These are phyloP conservation scores for Ustilago nuda DNA, from an alignment of 1,284 basidiomycete species.

Conservation along the genomic window DNA sequence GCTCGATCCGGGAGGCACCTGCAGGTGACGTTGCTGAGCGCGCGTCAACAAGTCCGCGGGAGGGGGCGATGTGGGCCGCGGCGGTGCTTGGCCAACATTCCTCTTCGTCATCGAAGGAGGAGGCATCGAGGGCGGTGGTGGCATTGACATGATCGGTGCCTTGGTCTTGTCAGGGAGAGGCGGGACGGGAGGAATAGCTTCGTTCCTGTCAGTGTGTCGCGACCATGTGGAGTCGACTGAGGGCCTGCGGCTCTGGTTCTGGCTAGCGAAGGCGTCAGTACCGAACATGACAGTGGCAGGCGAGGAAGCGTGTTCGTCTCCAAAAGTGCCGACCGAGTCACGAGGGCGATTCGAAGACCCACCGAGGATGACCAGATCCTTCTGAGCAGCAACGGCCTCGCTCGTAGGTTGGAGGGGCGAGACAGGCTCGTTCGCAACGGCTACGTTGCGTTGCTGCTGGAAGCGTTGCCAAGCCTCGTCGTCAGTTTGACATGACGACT, in stretches of 20 bases:
- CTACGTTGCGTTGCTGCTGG: constrained; percentile 29
- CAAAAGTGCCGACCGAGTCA: constrained; percentile 56
- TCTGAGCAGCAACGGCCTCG: constrained; percentile 36
- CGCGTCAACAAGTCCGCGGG: constrained; percentile 54
- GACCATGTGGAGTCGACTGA: constrained; percentile 54
- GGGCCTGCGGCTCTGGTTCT: constrained; percentile 30
- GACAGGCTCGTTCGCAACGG: constrained; percentile 12
- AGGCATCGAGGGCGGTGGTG: constrained; percentile 59
- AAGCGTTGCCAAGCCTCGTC: constrained; percentile 48
- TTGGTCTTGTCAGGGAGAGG: constrained; percentile 57
- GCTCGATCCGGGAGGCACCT: constrained; percentile 31
- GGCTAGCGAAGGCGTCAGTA: constrained; percentile 44
- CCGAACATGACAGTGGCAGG: constrained; percentile 51
- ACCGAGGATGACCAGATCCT: constrained; percentile 47
- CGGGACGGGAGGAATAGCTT: constrained; percentile 43
- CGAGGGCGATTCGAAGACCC: constrained; percentile 34
- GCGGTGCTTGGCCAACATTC: constrained; percentile 26
- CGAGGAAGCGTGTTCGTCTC: constrained; percentile 35
- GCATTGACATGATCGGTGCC: constrained; percentile 58
- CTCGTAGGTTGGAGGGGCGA: constrained; percentile 30
- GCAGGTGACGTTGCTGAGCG: constrained; percentile 45
- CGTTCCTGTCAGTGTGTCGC: constrained; percentile 31
- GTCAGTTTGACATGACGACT: constrained; percentile 56
- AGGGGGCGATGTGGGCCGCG: constrained; percentile 57
- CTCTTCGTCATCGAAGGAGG: constrained; percentile 49